Evolutionary conservation across 2,329 filamentous ascomycete species (phyloP).

Genomic region (Cladosporium cucumerinum): DNA sequence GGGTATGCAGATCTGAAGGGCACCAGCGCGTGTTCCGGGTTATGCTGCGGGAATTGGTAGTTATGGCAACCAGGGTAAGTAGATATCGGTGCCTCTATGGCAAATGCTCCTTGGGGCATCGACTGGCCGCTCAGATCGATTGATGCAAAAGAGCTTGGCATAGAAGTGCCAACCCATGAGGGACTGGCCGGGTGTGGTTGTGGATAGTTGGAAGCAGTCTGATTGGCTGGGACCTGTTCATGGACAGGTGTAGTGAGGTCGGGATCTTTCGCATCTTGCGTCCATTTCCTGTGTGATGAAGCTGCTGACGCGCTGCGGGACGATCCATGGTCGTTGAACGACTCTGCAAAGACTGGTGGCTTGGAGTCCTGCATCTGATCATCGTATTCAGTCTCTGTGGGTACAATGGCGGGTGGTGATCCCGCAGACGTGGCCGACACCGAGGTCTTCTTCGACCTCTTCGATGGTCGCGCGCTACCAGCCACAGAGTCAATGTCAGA

Average conservation of each 20-base stretch:
- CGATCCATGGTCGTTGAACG: neutral
- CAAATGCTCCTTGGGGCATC: neutral
- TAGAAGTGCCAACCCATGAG: neutral
- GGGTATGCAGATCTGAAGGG: neutral
- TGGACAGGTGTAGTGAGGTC: neutral
- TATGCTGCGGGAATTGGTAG: neutral
- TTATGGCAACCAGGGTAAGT: slow-evolving; percentile 1
- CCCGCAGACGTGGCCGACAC: neutral
- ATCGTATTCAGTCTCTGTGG: neutral
- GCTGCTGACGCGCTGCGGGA: neutral
- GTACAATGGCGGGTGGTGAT: neutral
- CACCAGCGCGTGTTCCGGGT: neutral
- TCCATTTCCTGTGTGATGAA: neutral
- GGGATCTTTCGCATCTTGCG: neutral
- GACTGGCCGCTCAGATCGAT: neutral
- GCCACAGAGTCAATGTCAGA: neutral
- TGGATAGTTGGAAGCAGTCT: neutral
- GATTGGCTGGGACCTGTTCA: neutral
- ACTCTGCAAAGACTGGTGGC: neutral
- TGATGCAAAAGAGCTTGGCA: neutral
- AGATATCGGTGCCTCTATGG: neutral
- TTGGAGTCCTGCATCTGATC: slow-evolving; percentile 1
- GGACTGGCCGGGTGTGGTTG: neutral
- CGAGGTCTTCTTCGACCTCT: slow-evolving; percentile 1
- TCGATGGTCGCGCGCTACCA: neutral